Conservation (phyloP, 768 basidiomycete species). For the Trametes elegans region DNA sequence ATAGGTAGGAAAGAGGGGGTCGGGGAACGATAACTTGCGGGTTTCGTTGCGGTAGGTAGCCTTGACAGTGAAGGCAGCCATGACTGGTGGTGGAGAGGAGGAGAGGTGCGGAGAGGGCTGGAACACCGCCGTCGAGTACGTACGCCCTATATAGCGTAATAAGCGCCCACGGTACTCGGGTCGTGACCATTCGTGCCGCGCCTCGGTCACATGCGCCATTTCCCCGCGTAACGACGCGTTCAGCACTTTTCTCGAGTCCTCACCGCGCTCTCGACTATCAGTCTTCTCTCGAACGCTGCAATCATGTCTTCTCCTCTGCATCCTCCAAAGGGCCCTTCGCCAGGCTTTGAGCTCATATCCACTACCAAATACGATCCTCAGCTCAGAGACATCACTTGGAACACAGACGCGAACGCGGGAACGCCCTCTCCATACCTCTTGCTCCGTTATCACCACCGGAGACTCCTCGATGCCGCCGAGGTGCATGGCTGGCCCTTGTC, state of each 20-base stretch:
- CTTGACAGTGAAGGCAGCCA: constrained; percentile 71
- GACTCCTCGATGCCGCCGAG: constrained; percentile 50
- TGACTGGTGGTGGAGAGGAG: constrained; percentile 28
- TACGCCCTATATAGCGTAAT: constrained; percentile 12
- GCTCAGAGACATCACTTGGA: constrained; percentile 52
- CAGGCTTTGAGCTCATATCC: constrained; percentile 40
- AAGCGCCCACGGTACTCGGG: constrained; percentile 14
- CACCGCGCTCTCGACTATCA: background rate
- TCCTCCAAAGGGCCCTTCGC: background rate
- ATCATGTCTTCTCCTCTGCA: background rate
- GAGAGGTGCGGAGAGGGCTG: constrained; percentile 20
- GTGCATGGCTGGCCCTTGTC: constrained; percentile 50
- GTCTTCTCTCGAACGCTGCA: background rate
- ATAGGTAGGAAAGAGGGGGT: constrained; percentile 58
- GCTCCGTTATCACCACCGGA: constrained; percentile 57
- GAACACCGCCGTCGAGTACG: constrained; percentile 1
- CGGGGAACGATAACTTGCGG: constrained; percentile 60
- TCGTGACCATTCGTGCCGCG: constrained; percentile 18
- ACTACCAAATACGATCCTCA: constrained; percentile 59
- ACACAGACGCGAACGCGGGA: constrained; percentile 45
- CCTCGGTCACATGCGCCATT: constrained; percentile 11
- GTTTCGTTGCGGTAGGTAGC: constrained; percentile 72
- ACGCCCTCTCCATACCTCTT: constrained; percentile 60
- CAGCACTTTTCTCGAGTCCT: background rate
- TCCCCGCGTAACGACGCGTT: background rate